Evolutionary conservation across 306 rosid species (phyloP).

Genomic region (Nissolia schottii): DNA sequence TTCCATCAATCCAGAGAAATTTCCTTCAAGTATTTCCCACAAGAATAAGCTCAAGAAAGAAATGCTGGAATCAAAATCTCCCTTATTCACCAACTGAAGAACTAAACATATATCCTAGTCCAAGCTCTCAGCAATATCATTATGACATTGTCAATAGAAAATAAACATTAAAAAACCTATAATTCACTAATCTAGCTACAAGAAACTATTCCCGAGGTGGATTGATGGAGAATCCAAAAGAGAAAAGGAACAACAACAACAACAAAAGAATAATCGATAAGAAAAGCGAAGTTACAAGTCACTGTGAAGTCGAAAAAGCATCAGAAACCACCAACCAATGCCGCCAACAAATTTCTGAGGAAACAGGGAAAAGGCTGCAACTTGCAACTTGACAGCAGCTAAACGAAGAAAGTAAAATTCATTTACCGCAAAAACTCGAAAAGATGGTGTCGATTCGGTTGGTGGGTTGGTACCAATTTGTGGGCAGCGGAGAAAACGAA

Average conservation of each 20-base stretch:
- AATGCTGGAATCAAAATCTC: constrained; percentile 7
- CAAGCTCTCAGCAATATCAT: constrained; percentile 4
- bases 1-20: constrained; percentile 29
- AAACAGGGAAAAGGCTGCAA: background rate
- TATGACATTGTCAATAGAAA: no score
- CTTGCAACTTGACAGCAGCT: constrained; percentile 1
- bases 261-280: background rate
- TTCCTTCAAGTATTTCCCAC: background rate
- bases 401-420: no score
- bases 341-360: background rate
- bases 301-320: background rate
- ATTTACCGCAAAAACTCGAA: background rate
- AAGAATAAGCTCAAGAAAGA: background rate
- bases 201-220: background rate
- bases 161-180: background rate
- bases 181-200: background rate
- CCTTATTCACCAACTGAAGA: constrained; percentile 4
- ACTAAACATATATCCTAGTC: constrained; percentile 4
- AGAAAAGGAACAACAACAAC: background rate
- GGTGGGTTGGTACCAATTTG: background rate
- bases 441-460: background rate
- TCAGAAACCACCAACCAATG: background rate
- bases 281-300: background rate
- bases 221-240: background rate
- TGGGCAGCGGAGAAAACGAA: background rate